Percentiles rank a stretch among this genome's conserved stretches.
phyloP scores from a whole-genome alignment of 75 land plant genomes.

The Isoetes taiwanensis region DNA sequence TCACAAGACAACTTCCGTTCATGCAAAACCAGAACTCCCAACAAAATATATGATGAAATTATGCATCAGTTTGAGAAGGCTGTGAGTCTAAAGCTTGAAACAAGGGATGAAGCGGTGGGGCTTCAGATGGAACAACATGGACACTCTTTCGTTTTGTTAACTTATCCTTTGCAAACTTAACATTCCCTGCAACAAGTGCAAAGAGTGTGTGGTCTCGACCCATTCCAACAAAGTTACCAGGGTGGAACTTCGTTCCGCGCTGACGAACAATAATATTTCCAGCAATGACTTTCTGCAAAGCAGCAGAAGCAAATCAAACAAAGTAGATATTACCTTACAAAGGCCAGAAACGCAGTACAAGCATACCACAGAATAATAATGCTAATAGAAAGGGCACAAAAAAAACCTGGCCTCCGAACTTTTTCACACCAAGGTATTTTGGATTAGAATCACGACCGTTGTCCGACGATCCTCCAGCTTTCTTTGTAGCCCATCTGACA shows the following conservation, averaged over 20 bases:
- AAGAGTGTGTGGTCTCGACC: constrained; percentile 87
- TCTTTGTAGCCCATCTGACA: constrained; percentile 97
- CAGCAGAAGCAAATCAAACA: background rate
- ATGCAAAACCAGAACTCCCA: too few relatives aligned
- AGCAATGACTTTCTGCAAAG: constrained; percentile 73
- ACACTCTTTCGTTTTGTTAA: constrained; percentile 70
- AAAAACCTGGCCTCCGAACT: constrained; percentile 79
- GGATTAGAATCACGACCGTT: constrained; percentile 87
- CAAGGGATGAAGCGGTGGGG: constrained; percentile 66
- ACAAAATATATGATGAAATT: too few relatives aligned
- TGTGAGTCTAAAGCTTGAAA: too few relatives aligned
- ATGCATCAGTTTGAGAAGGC: too few relatives aligned
- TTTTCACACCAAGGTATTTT: constrained; percentile 80
- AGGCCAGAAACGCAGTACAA: background rate
- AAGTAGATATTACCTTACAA: background rate
- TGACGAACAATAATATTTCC: constrained; percentile 94
- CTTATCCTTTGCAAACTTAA: constrained; percentile 53
- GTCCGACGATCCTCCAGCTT: constrained; percentile 75
- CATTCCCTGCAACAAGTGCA: constrained; percentile 70
- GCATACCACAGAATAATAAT: background rate
- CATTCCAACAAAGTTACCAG: constrained; percentile 92
- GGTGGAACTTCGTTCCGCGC: constrained; percentile 85
- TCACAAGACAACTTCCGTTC: too few relatives aligned
- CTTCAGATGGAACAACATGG: constrained; percentile 68
- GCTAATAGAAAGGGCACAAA: background rate